phyloP scores from a whole-genome alignment of 108 stramenopile species.

The Cyclotella cryptica region DNA sequence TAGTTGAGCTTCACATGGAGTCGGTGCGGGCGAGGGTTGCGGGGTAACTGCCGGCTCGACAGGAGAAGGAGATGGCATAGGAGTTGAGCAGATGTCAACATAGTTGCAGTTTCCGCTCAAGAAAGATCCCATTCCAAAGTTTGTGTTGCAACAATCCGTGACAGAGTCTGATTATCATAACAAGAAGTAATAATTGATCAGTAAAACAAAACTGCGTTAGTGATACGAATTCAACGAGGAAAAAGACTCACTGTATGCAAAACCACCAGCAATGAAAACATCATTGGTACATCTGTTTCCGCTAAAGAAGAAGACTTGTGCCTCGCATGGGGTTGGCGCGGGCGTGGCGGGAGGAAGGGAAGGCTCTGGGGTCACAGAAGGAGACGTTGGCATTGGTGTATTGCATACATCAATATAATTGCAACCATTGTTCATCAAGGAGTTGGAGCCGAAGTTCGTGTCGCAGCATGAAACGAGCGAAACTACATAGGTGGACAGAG shows the following conservation, averaged over 20 bases:
- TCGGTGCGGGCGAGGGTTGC: constrained; percentile 7
- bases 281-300: not conserved
- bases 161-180: not conserved
- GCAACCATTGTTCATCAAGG: too few species aligned
- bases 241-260: not conserved
- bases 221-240: not conserved
- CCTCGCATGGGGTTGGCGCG: not conserved
- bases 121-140: constrained; percentile 8
- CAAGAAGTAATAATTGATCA: not conserved
- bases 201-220: not conserved
- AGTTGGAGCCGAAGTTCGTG: too few species aligned
- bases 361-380: too few species aligned
- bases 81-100: constrained; percentile 16
- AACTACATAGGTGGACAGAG: too few species aligned
- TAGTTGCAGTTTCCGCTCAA: not conserved
- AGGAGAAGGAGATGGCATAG: not conserved
- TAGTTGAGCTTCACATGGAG: constrained; percentile 10
- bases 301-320: not conserved
- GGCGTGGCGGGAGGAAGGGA: not conserved
- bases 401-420: too few species aligned
- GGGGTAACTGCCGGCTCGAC: not conserved
- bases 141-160: constrained; percentile 1
- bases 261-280: not conserved
- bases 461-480: too few species aligned
- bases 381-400: too few species aligned